Base-by-base conservation (phyloP, 257 asterid species). In the Nicotiana otophora region DNA sequence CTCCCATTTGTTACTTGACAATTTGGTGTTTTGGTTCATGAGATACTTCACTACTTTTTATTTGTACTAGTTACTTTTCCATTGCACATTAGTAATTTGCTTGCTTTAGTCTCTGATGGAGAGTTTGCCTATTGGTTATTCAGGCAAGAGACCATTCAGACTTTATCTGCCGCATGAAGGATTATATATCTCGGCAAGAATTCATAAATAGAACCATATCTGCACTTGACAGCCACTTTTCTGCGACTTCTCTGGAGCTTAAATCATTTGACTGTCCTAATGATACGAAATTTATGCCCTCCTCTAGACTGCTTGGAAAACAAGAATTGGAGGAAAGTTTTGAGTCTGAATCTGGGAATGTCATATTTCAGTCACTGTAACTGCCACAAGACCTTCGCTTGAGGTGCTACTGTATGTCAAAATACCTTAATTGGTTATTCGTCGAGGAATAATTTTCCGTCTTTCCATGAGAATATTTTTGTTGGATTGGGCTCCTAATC, bases 121-220 rank as follows among this genome's bases (percentile, higher is more conserved):
- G 39, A 15, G 26, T 75, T 87, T 17, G 23, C 54, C 65, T 54
- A 55, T 11, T 64, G 62, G 9, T 74, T 84, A 62, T 84, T 46
- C 55, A 94, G 98, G 94, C 91, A 74, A 92, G 98, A 89, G 84
- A 67, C 26, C 99, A 95, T 87, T 84, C 87, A 74, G 97, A 95
- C 42, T 95, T 95, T 33, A 87, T 95, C 74, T 92, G 99, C 87
- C 91, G 97, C 78, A 74, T 93, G 97, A 95, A 95, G 89, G 97
- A 93, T 65, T 88, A 92, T 70, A 81, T 92, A 28, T 85, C 92
- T 2, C 87, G 92, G 84, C 81, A 87, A 20, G 80, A 77, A 81
- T 95, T 95, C 87, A 90, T 94, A 5, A 81, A 85, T 33, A 81
- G 88, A 84, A 91, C 95, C 61, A 87, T 92, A 5, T 69, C 84